Evolutionary conservation across 2,329 filamentous ascomycete species (phyloP).

Genomic region (Cladosporium colombiae): DNA sequence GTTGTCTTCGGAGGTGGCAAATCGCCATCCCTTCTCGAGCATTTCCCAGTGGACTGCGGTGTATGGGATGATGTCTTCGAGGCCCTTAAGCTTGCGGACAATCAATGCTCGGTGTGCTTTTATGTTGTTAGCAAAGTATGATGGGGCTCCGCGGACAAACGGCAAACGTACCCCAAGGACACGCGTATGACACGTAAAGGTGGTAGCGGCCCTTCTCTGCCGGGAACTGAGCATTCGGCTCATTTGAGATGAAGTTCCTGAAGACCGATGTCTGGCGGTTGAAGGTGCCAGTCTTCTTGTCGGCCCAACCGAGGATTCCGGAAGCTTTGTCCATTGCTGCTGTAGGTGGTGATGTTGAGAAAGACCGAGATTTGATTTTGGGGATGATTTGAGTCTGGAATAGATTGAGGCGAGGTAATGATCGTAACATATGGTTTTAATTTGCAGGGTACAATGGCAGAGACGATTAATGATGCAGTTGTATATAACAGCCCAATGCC

Average conservation of each 20-base stretch:
- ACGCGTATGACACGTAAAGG: slow-evolving; percentile 91
- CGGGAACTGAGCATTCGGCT: slow-evolving; percentile 72
- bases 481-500: not conserved
- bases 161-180: slow-evolving; percentile 69
- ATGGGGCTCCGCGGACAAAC: not conserved
- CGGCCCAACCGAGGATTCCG: slow-evolving; percentile 36
- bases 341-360: not conserved
- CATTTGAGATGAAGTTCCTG: slow-evolving; percentile 74
- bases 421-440: slow-evolving; percentile 12
- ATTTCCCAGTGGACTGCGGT: slow-evolving; percentile 95
- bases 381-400: not conserved
- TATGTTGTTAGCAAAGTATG: not conserved
- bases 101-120: slow-evolving; percentile 83
- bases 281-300: slow-evolving; percentile 80
- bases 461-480: not conserved
- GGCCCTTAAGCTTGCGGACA: slow-evolving; percentile 83
- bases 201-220: slow-evolving; percentile 90
- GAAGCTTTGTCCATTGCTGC: slow-evolving; percentile 15
- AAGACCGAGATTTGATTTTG: not conserved
- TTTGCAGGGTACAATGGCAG: not conserved
- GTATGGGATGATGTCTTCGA: slow-evolving; percentile 77
- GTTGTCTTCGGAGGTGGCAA: slow-evolving; percentile 65
- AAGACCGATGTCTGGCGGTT: slow-evolving; percentile 85
- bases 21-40: slow-evolving; percentile 76
- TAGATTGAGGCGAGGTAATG: slow-evolving; percentile 5